phyloP scores from a whole-genome alignment of 805 yeast species.

The Starmera caribaea region DNA sequence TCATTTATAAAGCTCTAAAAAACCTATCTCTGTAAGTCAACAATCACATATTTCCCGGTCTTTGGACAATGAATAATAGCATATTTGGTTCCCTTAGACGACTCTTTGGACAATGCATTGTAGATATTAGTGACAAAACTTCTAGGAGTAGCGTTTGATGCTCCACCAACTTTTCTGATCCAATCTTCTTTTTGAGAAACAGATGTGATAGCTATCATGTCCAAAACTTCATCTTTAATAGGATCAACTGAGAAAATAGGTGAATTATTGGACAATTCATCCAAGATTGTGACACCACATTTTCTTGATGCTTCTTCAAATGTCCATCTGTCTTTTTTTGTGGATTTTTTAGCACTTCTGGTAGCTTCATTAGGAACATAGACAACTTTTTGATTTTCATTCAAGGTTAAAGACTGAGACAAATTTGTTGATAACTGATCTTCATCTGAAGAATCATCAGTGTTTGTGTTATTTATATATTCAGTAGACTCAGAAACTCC shows the following conservation, averaged over 20 bases:
- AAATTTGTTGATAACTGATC: constrained; percentile 14
- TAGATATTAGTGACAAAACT: constrained; percentile 72
- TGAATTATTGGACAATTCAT: constrained; percentile 41
- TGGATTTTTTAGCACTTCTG: constrained; percentile 64
- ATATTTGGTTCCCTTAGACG: constrained; percentile 60
- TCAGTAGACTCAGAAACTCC: constrained; percentile 4
- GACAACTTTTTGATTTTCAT: constrained; percentile 42
- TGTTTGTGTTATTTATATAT: neutral
- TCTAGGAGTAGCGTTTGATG: constrained; percentile 69
- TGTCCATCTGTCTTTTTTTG: constrained; percentile 68
- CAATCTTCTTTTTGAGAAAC: constrained; percentile 69
- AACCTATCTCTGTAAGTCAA: constrained; percentile 49
- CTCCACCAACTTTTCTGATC: constrained; percentile 73
- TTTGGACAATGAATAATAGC: constrained; percentile 74
- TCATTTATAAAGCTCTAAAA: no score
- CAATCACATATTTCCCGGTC: constrained; percentile 57
- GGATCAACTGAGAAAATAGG: constrained; percentile 76
- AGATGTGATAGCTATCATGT: constrained; percentile 72
- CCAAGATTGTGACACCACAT: constrained; percentile 45
- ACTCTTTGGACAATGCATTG: constrained; percentile 64
- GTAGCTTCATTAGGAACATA: constrained; percentile 77
- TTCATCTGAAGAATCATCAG: constrained; percentile 13
- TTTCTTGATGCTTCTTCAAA: constrained; percentile 63
- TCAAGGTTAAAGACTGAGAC: constrained; percentile 19
- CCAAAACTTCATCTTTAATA: constrained; percentile 70